A percentile compares a stretch with the other conserved stretches of the same genome.
These are phyloP conservation scores for Paraglomus occultum DNA, from an alignment of 192 early-diverging fungal species.

Conservation along the genomic window DNA sequence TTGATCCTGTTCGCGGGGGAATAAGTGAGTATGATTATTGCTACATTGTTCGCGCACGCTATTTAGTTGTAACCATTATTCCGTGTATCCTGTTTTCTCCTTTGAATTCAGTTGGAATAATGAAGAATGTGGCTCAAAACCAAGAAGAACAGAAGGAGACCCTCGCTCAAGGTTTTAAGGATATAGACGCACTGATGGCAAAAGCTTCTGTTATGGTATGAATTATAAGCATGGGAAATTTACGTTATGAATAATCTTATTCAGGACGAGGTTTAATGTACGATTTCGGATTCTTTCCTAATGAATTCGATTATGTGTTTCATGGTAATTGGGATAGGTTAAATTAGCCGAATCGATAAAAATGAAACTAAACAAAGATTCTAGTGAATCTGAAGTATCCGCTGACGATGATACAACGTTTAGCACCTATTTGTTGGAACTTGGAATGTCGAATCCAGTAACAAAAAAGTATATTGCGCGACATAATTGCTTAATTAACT, in stretches of 20 bases:
- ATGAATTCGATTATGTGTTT: constrained; percentile 22
- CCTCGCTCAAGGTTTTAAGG: constrained; percentile 80
- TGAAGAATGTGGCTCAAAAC: constrained; percentile 59
- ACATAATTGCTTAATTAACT: neutral
- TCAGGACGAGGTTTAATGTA: constrained; percentile 12
- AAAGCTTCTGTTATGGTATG: constrained; percentile 88
- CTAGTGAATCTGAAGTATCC: constrained; percentile 27
- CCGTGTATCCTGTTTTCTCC: neutral
- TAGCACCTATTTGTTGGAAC: constrained; percentile 72
- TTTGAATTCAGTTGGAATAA: constrained; percentile 56
- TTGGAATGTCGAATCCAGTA: constrained; percentile 89
- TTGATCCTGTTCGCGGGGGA: constrained; percentile 38
- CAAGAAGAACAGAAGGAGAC: constrained; percentile 67
- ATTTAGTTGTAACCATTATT: neutral
- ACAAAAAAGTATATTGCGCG: constrained; percentile 56
- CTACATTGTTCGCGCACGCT: neutral
- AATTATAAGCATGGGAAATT: neutral
- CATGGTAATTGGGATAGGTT: constrained; percentile 39
- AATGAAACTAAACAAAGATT: constrained; percentile 47
- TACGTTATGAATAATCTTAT: neutral
- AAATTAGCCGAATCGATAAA: constrained; percentile 69
- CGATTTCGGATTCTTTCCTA: too few species aligned
- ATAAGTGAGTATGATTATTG: constrained; percentile 42
- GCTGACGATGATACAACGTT: constrained; percentile 53
- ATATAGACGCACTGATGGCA: constrained; percentile 83